Evolutionary conservation across 1,284 basidiomycete species (phyloP), one percentile per base, ranked within the genome.

Genomic region (Ganoderma resinaceum): DNA sequence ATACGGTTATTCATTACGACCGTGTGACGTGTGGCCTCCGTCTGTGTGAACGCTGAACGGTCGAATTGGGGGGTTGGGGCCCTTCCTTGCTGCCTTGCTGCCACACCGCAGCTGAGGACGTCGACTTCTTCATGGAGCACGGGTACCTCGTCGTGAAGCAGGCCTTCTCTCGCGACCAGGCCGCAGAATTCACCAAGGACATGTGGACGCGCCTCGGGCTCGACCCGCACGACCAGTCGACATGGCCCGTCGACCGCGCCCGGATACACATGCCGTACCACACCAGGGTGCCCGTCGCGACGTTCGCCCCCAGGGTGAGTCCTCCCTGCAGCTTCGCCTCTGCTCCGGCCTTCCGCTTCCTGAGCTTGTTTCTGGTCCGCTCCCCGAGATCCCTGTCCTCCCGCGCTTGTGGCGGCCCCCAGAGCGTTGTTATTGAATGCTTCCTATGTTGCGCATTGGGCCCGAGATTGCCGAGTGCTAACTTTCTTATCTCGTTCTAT

Each of bases 201-300:
- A 76, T 89, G 58, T 88, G 86, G 87, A 72, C 82, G 57, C 84
- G 87, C 16, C 80, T 89, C 42, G 86, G 83, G 26, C 75, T 88
- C 70, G 83, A 88, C 73, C 85, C 85, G 4, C 76, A 82, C 60
- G 85, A 89, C 75, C 86, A 84, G 74, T 80, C 83, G 16, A 87
- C 85, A 37, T 89, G 87, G 86, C 58, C 58, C 12, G 58, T 40
- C 37, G 78, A 81, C 66, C 78, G 78, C 55, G 87, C 89, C 70
- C 81, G 84, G n/a, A 82, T 85, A 33, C 86, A 89, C 74, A 86
- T 89, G 86, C 88, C 87, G 9, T 83, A 76, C 72, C 86, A 86
- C 73, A 81, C 74, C 38, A 77, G 82, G 46, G 84, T 85, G 70
- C 75, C 74, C 57, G 84, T 89, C 31, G 79, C 82, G 11, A 80